Base-by-base conservation (phyloP, 2,329 filamentous ascomycete genomes). In the Raffaelea deltoideospora region DNA sequence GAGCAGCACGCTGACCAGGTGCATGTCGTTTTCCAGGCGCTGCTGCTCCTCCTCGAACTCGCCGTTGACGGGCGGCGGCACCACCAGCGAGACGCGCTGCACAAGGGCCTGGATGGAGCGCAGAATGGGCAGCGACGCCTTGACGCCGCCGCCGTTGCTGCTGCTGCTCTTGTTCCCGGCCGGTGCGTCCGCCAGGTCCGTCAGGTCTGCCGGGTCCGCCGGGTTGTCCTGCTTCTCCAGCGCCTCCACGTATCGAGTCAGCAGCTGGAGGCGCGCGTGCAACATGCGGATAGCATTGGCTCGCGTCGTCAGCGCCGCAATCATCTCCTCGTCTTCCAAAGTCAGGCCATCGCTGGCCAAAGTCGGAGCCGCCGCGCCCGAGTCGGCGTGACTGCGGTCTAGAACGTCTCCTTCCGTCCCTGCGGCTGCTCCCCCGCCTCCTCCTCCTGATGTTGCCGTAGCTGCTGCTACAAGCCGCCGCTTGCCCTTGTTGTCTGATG, bases 231-330 rank as follows among this genome's bases (percentile, higher is more conserved):
- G 10, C n/a, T 13, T 13, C 1, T 81, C 79, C 3, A 90, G 68
- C 13, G 69, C 70, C 43, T 78, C 65, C 33, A 98, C 73, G 53
- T 95, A 96, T n/a, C 66, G 66, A 41, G 70, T 69, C 46, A 88
- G 69, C 38, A 88, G 68, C 31, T 71, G 67, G 47, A 90, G 73
- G 34, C 83, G 75, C 7, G 77, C 73, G 50, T 88, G 78, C 21
- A 98, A 73, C 76, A 94, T 95, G 59, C 86, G 88, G 51, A 95
- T 79, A 20, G 90, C 87, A 56, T 95, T 96, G 43, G 80, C 72
- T 50, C 93, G 94, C 42, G 86, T 81, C 21, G 79, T 90, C 18
- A 98, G 72, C 14, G 71, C 62, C 20, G 71, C 64, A 38, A 78
- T 64, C 51, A 70, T 63, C 53, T 78, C 72, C 37, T 76, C 67